These are phyloP conservation scores for Globisporangium polare DNA, from an alignment of 352 stramenopile genomes.

Conservation along the genomic window DNA sequence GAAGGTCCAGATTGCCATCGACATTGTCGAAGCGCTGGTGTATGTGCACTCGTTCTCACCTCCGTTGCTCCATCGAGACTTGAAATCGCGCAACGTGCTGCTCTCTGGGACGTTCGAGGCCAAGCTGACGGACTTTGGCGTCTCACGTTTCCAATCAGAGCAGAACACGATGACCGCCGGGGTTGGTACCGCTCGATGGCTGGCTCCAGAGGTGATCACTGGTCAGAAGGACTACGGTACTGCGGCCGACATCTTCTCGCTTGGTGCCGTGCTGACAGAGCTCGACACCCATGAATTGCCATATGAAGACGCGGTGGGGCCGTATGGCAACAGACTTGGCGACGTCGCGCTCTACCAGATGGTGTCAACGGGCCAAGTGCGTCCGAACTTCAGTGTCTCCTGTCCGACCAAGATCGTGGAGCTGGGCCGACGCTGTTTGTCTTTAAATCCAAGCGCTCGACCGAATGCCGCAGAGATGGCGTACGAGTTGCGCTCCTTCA, in stretches of 20 bases:
- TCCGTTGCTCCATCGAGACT: conserved; percentile 50
- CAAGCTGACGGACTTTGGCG: conserved; percentile 63
- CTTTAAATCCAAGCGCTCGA: not conserved
- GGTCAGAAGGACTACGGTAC: not conserved
- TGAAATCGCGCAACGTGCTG: conserved; percentile 61
- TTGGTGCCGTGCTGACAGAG: not conserved
- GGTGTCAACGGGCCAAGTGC: not conserved
- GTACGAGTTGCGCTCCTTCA: not conserved
- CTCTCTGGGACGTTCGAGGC: conserved; percentile 25
- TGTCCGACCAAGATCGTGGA: conserved; percentile 9
- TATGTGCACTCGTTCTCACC: conserved; percentile 64
- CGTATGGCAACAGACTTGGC: not conserved
- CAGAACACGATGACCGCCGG: conserved; percentile 44
- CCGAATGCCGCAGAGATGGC: not conserved
- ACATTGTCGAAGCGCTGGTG: conserved; percentile 57
- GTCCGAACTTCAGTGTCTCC: not conserved
- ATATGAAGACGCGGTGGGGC: not conserved
- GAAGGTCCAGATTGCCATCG: conserved; percentile 52
- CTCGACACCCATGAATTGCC: conserved; percentile 3
- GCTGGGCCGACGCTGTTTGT: not conserved
- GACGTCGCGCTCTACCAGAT: not conserved
- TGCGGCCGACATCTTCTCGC: conserved; percentile 7
- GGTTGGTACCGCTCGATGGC: not conserved
- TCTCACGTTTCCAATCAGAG: conserved; percentile 33
- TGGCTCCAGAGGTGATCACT: conserved; percentile 5